Evolutionary conservation across 1,284 basidiomycete species (phyloP).

Genomic region (Kalmanozyma brasiliensis): DNA sequence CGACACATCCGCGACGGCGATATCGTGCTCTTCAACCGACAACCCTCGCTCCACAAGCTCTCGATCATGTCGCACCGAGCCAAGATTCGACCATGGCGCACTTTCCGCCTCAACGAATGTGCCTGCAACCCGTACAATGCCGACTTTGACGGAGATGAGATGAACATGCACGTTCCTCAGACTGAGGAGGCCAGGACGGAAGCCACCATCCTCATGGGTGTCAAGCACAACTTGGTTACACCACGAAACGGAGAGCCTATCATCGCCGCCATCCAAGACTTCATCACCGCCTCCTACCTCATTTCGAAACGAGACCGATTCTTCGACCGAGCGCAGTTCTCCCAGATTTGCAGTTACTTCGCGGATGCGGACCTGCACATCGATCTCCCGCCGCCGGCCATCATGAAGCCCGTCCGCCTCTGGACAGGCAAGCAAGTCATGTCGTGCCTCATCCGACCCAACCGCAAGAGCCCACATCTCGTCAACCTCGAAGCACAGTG

Average conservation of each 20-base stretch:
- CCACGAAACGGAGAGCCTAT: constrained; percentile 66
- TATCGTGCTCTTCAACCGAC: constrained; percentile 97
- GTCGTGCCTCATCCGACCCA: constrained; percentile 94
- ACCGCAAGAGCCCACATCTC: constrained; percentile 76
- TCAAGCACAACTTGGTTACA: constrained; percentile 94
- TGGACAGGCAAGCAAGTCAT: constrained; percentile 99
- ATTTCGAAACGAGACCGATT: constrained; percentile 92
- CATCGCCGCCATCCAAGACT: constrained; percentile 67
- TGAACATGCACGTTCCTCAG: constrained; percentile 98
- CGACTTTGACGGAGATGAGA: constrained; percentile 99
- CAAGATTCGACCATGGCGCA: constrained; percentile 95
- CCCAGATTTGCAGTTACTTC: constrained; percentile 94
- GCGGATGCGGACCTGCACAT: constrained; percentile 91
- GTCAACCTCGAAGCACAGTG: constrained; percentile 98
- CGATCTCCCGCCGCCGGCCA: constrained; percentile 92
- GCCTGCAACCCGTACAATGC: constrained; percentile 99
- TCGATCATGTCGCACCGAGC: constrained; percentile 96
- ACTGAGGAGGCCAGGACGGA: constrained; percentile 98
- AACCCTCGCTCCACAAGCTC: constrained; percentile 87
- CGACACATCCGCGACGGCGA: constrained; percentile 95
- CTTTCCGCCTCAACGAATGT: constrained; percentile 98
- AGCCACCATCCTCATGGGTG: constrained; percentile 95
- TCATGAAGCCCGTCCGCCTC: constrained; percentile 89
- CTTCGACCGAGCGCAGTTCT: constrained; percentile 92
- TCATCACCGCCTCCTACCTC: constrained; percentile 79